Evolutionary conservation across 2,329 filamentous ascomycete genomes (phyloP).

Genomic region (Fusarium sp.): DNA sequence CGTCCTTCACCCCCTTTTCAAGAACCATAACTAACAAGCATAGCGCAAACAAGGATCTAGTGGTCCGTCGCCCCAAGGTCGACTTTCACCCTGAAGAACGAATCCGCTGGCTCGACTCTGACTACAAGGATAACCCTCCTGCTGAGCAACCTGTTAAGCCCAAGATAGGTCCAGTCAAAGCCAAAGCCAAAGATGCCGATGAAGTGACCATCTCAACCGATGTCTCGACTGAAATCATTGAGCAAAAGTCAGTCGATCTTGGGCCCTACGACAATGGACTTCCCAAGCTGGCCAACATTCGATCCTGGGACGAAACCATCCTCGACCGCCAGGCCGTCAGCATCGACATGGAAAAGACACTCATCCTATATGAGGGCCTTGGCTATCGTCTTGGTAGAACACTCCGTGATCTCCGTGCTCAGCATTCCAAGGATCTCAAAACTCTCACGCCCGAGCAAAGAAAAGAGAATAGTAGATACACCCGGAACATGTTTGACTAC

Average conservation of each 20-base stretch:
- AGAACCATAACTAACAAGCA: background rate
- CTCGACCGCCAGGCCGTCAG: background rate
- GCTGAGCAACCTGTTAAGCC: background rate
- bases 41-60: background rate
- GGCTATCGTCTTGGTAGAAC: conserved; percentile 54
- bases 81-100: conserved; percentile 37
- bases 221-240: conserved; percentile 23
- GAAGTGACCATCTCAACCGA: background rate
- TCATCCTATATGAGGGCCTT: conserved; percentile 41
- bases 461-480: conserved; percentile 17
- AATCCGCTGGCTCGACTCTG: conserved; percentile 24
- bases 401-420: conserved; percentile 24
- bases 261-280: conserved; percentile 22
- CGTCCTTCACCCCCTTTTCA: background rate
- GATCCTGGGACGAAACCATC: conserved; percentile 1
- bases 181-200: conserved; percentile 3
- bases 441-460: conserved; percentile 18
- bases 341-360: conserved; percentile 10
- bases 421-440: background rate
- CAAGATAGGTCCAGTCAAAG: background rate
- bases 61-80: background rate
- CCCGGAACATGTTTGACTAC: conserved; percentile 13
- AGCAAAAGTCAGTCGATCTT: conserved; percentile 15
- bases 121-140: background rate
- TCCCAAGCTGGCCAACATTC: conserved; percentile 25